These are phyloP conservation scores for Pseudogymnoascus sp. DNA, from an alignment of 2,329 filamentous ascomycete species.

Conservation along the genomic window DNA sequence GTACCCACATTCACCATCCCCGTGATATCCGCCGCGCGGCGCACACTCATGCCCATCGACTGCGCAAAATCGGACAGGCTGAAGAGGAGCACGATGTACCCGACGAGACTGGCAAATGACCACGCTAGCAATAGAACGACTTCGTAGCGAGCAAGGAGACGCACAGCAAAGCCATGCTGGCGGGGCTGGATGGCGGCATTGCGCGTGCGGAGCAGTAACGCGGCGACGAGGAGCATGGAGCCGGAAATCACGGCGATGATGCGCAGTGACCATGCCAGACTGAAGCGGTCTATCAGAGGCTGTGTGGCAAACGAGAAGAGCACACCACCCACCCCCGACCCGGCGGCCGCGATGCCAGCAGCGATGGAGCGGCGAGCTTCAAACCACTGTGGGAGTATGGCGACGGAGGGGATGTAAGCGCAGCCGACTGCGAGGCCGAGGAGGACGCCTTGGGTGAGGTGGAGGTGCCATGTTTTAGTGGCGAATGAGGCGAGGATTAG, in stretches of 20 bases:
- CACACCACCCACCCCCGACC: slow-evolving; percentile 47
- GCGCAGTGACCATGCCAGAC: slow-evolving; percentile 47
- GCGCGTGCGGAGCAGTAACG: slow-evolving; percentile 13
- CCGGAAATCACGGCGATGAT: slow-evolving; percentile 25
- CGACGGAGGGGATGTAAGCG: slow-evolving; percentile 46
- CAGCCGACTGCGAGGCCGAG: slow-evolving; percentile 57
- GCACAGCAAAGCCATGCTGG: slow-evolving; percentile 15
- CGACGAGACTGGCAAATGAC: slow-evolving; percentile 39
- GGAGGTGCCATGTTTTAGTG: slow-evolving; percentile 50
- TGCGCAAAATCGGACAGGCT: slow-evolving; percentile 40
- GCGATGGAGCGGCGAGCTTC: slow-evolving; percentile 44
- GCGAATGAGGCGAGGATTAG: slow-evolving; percentile 48
- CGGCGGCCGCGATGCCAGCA: slow-evolving; percentile 46
- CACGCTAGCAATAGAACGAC: slow-evolving; percentile 34
- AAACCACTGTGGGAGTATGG: slow-evolving; percentile 54
- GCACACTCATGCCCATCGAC: slow-evolving; percentile 34
- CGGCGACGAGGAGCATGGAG: slow-evolving; percentile 16
- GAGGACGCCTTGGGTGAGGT: slow-evolving; percentile 50
- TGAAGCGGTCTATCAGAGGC: slow-evolving; percentile 43
- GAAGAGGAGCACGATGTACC: slow-evolving; percentile 41
- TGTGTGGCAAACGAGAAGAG: slow-evolving; percentile 43
- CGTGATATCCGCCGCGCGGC: slow-evolving; percentile 34
- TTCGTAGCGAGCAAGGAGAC: slow-evolving; percentile 30
- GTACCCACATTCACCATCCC: slow-evolving; percentile 42
- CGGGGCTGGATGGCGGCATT: slow-evolving; percentile 17